Conservation (phyloP, 73 alveolate genomes). For the Stentor roeselii region DNA sequence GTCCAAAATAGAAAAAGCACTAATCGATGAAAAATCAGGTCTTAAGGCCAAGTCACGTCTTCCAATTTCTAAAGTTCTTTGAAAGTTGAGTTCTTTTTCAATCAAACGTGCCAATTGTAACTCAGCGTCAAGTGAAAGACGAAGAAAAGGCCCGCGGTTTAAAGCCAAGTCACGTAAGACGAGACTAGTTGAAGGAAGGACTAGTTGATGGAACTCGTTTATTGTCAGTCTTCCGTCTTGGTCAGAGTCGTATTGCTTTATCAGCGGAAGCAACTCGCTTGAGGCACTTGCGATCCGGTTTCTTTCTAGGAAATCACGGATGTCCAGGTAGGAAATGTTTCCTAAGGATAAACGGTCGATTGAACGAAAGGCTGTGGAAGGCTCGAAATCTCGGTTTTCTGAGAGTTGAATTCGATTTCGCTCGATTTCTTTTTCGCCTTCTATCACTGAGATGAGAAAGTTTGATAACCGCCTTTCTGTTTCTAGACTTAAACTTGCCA, state of each 20-base stretch:
- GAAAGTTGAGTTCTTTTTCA: conserved; percentile 27
- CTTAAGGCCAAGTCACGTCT: conserved; percentile 35
- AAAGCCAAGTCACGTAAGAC: background rate
- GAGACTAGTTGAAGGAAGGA: background rate
- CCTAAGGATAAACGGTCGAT: conserved; percentile 26
- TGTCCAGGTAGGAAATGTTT: background rate
- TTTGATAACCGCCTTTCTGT: conserved; percentile 1
- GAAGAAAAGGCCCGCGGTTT: background rate
- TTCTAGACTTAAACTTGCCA: conserved; percentile 11
- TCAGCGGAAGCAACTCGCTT: background rate
- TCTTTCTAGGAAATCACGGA: background rate
- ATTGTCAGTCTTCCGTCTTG: background rate
- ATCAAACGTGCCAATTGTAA: conserved; percentile 29
- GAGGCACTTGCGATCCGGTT: background rate
- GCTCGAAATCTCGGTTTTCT: conserved; percentile 33
- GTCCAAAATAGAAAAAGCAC: conserved; percentile 48
- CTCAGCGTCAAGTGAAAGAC: background rate
- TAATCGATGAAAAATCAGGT: conserved; percentile 39
- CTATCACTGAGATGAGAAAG: conserved; percentile 12
- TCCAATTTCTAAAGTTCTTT: conserved; percentile 42
- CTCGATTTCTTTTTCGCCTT: conserved; percentile 37
- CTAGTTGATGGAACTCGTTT: background rate
- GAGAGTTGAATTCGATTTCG: conserved; percentile 36
- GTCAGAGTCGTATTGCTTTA: background rate
- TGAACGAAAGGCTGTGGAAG: conserved; percentile 43